Conservation (phyloP, 345 rosid genomes). For the Turritis glabra region DNA sequence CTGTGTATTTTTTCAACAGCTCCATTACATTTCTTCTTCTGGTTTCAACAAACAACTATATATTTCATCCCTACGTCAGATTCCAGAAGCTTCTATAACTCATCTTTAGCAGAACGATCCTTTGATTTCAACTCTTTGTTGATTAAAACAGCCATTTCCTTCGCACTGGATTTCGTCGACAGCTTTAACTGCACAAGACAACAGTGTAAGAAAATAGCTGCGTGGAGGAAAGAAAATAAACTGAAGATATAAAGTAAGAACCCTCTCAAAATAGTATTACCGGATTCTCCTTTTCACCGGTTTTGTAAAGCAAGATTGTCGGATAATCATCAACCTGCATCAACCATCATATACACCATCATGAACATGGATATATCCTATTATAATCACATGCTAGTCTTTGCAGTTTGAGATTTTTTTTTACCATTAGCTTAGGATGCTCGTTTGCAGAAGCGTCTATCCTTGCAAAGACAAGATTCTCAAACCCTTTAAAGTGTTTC, state of each 20-base stretch:
- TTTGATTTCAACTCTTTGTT: slow-evolving; percentile 24
- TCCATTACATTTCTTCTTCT: slow-evolving; percentile 1
- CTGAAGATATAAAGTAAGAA: slow-evolving; percentile 31
- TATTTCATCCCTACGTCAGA: background rate
- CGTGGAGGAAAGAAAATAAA: slow-evolving; percentile 10
- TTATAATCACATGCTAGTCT: slow-evolving; percentile 56
- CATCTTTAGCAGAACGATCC: slow-evolving; percentile 24
- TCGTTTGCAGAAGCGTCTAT: slow-evolving; percentile 89
- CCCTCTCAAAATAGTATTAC: slow-evolving; percentile 39
- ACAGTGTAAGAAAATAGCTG: slow-evolving; percentile 24
- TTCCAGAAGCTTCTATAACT: slow-evolving; percentile 21
- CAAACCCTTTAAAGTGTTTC: slow-evolving; percentile 77
- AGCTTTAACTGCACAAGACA: slow-evolving; percentile 67
- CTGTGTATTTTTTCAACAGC: background rate
- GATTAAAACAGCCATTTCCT: slow-evolving; percentile 38
- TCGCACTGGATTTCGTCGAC: slow-evolving; percentile 50
- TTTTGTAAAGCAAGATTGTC: slow-evolving; percentile 64
- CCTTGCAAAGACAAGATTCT: slow-evolving; percentile 67
- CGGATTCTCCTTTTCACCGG: slow-evolving; percentile 64
- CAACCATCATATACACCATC: slow-evolving; percentile 2
- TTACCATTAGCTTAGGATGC: slow-evolving; percentile 80
- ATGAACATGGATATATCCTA: slow-evolving; percentile 50
- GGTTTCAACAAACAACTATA: background rate
- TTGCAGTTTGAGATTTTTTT: slow-evolving; percentile 53
- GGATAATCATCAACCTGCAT: slow-evolving; percentile 74